Conservation (phyloP, 495 filamentous ascomycete genomes). For the Apodospora peruviana region DNA sequence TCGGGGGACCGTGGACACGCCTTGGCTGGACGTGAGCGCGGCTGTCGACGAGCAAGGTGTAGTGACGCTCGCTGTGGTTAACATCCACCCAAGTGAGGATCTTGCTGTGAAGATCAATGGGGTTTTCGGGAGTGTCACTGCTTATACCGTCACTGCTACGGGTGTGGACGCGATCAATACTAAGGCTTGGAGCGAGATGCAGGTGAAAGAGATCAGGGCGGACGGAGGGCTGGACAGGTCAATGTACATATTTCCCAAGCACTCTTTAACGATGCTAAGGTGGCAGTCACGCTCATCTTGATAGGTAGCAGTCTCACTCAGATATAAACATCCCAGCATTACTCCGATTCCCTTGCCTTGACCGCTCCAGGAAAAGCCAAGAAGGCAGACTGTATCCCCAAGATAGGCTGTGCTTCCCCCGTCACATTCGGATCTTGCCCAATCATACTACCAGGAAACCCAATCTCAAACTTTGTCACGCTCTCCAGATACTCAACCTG, state of each 20-base stretch:
- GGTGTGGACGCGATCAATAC: constrained; percentile 53
- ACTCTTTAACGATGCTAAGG: constrained; percentile 59
- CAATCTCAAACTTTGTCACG: constrained; percentile 42
- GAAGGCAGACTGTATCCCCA: no score
- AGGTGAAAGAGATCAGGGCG: constrained; percentile 56
- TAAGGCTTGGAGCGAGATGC: constrained; percentile 54
- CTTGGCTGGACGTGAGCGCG: constrained; percentile 69
- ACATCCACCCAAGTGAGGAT: constrained; percentile 54
- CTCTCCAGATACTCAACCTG: constrained; percentile 55
- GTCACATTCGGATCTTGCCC: no score
- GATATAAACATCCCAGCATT: no score
- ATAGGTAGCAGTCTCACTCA: no score
- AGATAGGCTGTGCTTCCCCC: no score
- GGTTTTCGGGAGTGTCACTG: constrained; percentile 33
- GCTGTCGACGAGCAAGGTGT: constrained; percentile 55
- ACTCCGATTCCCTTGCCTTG: no score
- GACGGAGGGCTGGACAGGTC: constrained; percentile 52
- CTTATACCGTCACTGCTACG: constrained; percentile 56
- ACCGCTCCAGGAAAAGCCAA: no score
- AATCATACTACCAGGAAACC: constrained; percentile 49
- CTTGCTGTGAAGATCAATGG: constrained; percentile 55
- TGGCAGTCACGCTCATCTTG: no score
- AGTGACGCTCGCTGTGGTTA: constrained; percentile 62
- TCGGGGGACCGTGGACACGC: constrained; percentile 53
- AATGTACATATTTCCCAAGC: constrained; percentile 56